A percentile compares a stretch with the other conserved stretches of the same genome.
Evolutionary conservation across 1,139 yeast genomes (phyloP).

Genomic region (Hemisphaericaspora lyxosophila): DNA sequence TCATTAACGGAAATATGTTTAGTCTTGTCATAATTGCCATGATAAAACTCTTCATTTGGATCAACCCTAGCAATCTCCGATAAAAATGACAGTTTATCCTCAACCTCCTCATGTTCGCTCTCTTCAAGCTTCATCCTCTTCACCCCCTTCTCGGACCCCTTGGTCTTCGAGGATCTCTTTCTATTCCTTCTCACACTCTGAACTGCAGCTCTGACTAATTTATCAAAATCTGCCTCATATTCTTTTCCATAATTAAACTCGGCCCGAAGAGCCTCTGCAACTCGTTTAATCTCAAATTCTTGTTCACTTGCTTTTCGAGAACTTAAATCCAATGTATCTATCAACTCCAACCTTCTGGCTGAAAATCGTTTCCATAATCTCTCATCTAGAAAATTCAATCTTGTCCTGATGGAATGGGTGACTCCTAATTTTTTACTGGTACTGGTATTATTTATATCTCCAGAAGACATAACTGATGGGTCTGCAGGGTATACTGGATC

Average conservation of each 20-base stretch:
- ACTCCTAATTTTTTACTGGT: slow-evolving; percentile 48
- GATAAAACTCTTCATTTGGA: slow-evolving; percentile 34
- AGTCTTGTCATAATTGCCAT: slow-evolving; percentile 33
- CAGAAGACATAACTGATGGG: background rate
- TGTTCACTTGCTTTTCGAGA: slow-evolving; percentile 89
- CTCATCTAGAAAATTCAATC: slow-evolving; percentile 76
- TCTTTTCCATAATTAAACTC: slow-evolving; percentile 72
- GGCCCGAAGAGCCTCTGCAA: slow-evolving; percentile 69
- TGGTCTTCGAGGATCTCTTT: slow-evolving; percentile 40
- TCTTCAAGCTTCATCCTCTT: slow-evolving; percentile 10
- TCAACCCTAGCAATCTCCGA: slow-evolving; percentile 41
- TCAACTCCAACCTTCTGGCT: slow-evolving; percentile 81
- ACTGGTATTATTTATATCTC: background rate
- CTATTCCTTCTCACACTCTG: slow-evolving; percentile 58
- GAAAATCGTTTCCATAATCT: slow-evolving; percentile 85
- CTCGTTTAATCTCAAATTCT: slow-evolving; percentile 72
- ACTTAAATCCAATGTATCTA: slow-evolving; percentile 75
- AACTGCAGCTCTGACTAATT: slow-evolving; percentile 87
- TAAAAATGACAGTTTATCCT: slow-evolving; percentile 21
- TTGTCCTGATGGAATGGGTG: slow-evolving; percentile 74
- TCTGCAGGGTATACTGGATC: background rate
- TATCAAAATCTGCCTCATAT: slow-evolving; percentile 72
- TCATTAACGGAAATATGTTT: slow-evolving; percentile 34
- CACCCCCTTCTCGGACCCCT: slow-evolving; percentile 10
- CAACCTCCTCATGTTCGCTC: slow-evolving; percentile 12